Evolutionary conservation across 2,329 filamentous ascomycete genomes (phyloP).

Genomic region (Fusarium sp.): DNA sequence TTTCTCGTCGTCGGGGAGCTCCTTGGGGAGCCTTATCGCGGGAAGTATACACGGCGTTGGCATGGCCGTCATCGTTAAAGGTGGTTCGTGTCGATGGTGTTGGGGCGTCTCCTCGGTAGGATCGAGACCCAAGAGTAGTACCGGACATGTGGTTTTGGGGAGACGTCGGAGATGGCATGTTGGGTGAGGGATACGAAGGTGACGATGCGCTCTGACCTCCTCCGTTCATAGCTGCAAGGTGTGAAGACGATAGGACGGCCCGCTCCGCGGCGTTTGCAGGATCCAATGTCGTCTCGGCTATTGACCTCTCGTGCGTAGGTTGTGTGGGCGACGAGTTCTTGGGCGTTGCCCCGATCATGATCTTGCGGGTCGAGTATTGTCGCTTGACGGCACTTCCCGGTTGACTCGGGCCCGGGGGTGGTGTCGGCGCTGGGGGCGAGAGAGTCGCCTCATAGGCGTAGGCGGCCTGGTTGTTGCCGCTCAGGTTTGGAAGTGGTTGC

Average conservation of each 20-base stretch:
- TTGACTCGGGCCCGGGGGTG: constrained; percentile 63
- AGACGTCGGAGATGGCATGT: constrained; percentile 77
- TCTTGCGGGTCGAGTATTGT: constrained; percentile 81
- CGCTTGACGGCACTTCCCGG: constrained; percentile 69
- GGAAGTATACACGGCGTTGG: constrained; percentile 42
- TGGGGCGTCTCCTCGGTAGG: constrained; percentile 69
- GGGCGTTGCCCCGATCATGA: constrained; percentile 77
- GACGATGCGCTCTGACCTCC: constrained; percentile 67
- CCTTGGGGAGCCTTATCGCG: constrained; percentile 49
- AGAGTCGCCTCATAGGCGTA: constrained; percentile 64
- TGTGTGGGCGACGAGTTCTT: constrained; percentile 83
- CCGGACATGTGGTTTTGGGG: constrained; percentile 67
- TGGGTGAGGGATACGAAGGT: constrained; percentile 69
- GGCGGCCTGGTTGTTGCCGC: constrained; percentile 52
- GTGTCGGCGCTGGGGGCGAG: constrained; percentile 69
- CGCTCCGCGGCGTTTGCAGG: constrained; percentile 76
- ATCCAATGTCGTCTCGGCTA: constrained; percentile 75
- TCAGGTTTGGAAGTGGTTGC: constrained; percentile 78
- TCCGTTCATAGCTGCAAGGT: constrained; percentile 78
- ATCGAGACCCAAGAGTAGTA: constrained; percentile 71
- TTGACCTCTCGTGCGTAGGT: constrained; percentile 73
- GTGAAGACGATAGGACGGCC: constrained; percentile 75
- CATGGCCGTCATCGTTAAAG: constrained; percentile 64
- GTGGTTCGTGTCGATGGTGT: constrained; percentile 67
- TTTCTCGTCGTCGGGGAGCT: constrained; percentile 70